Evolutionary conservation across 164 flowering plant genomes (phyloP), one percentile per base, ranked within the genome.

Genomic region (Cinnamomum chago): DNA sequence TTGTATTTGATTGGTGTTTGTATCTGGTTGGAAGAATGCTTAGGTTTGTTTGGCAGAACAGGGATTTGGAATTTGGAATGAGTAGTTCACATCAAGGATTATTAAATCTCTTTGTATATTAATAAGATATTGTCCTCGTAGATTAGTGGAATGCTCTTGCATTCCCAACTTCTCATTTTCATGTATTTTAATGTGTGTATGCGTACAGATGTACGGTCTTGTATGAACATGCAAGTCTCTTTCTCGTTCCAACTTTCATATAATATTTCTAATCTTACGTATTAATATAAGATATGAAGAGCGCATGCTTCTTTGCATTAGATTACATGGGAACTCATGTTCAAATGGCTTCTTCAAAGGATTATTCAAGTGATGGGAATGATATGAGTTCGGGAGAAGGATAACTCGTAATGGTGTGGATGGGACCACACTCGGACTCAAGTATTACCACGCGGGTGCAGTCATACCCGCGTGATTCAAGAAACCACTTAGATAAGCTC

Each of bases 41-140:
- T 58, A 30, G 73, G 73, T 30, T 71, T 65, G 73, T 24, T 58
- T 47, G 58, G 58, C 50, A 35, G 58, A 30, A 71, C 17, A 27
- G 65, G 66, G 40, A 22, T 3, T 27, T 27, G 65, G 50, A 58
- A 70, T 55, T 14, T 71, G 35, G 25, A 71, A 55, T 20, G 60
- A 14, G 60, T 58, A 25, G 65, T 58, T 58, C 52, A 20, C 7
- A 30, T 20, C 62, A 52, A 52, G 33, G 66, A 71, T 33, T 71
- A 58, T 28, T 71, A 28, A 58, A 71, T 28, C 5, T 52, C 20
- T 22, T 58, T 68, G 18, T 28, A 5, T 33, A 67, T 25, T 67
- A 68, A 20, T 35, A 68, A 11, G 40, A 11, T 68, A n/a, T 71
- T 70, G 35, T 12, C n/a, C 35, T 25, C 23, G 14, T 70, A 13